phyloP scores from a whole-genome alignment of 2,329 filamentous ascomycete species.

The Samsoniella hepiali region DNA sequence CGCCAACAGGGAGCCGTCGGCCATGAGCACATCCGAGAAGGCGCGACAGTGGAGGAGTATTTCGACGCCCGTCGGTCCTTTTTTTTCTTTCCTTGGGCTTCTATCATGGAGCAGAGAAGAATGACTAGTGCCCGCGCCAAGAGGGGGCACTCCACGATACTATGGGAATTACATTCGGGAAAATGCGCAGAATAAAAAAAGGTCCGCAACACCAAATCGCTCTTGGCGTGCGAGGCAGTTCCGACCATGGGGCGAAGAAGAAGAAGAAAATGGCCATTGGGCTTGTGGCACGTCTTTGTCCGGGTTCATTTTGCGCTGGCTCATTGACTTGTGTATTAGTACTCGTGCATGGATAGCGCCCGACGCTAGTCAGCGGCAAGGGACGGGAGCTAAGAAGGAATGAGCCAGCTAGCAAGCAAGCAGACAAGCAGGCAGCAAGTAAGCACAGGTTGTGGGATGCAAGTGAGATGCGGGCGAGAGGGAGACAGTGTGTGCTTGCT shows the following conservation, averaged over 20 bases:
- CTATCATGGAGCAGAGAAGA: neutral
- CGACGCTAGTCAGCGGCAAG: neutral
- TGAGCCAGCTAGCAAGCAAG: too few relatives aligned
- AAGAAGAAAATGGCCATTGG: neutral
- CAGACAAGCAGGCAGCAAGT: too few relatives aligned
- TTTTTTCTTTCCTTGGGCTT: neutral
- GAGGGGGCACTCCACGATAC: slow-evolving; percentile 6
- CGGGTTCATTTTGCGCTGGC: neutral
- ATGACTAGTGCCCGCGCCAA: neutral
- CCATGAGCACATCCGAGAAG: neutral
- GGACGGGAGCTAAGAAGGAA: neutral
- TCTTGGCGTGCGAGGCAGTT: neutral
- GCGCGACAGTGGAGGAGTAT: neutral
- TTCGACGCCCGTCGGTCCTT: neutral
- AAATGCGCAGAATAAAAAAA: neutral
- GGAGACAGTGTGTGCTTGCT: too few relatives aligned
- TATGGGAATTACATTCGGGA: slow-evolving; percentile 2
- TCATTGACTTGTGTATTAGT: neutral
- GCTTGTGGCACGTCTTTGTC: neutral
- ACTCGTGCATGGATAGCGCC: neutral
- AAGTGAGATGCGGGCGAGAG: too few relatives aligned
- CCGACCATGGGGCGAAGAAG: neutral
- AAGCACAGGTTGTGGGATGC: too few relatives aligned
- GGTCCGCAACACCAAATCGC: neutral
- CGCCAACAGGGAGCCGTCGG: neutral